Conservation (phyloP, 2,329 filamentous ascomycete species). For the Fusarium tjaetaba region DNA sequence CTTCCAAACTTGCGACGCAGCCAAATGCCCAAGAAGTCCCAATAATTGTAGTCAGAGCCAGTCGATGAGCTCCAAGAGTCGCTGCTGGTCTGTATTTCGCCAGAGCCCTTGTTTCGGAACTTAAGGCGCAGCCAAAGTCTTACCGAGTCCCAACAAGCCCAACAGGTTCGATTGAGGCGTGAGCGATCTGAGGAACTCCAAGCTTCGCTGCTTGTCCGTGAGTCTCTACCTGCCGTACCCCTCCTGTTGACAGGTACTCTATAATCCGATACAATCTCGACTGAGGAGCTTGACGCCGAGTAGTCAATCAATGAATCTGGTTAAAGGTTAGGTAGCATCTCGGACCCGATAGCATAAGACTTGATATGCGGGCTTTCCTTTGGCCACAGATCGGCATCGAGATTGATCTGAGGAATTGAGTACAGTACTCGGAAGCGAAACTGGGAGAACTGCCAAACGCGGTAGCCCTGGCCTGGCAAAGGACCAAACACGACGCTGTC, state of each 20-base stretch:
- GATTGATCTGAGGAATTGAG: background rate
- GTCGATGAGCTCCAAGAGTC: background rate
- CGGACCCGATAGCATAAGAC: background rate
- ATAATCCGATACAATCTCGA: background rate
- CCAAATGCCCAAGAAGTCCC: background rate
- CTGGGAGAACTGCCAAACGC: background rate
- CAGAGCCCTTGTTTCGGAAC: background rate
- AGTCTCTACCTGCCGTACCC: fast-evolving
- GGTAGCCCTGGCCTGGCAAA: background rate
- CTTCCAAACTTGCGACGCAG: background rate
- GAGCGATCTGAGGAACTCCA: background rate
- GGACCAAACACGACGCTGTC: background rate
- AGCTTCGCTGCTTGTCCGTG: background rate
- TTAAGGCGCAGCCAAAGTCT: background rate
- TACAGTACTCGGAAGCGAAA: background rate
- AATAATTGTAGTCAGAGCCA: background rate
- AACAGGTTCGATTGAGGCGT: background rate
- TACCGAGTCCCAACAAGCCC: background rate
- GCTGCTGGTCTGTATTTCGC: fast-evolving
- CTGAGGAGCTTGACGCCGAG: background rate
- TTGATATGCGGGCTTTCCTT: background rate
- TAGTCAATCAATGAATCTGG: background rate
- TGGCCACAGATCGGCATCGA: background rate
- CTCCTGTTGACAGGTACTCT: too few relatives aligned
- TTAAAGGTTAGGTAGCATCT: background rate